These are phyloP conservation scores for Debaryomyces robertsiae DNA, from an alignment of 1,139 yeast genomes.

Conservation along the genomic window DNA sequence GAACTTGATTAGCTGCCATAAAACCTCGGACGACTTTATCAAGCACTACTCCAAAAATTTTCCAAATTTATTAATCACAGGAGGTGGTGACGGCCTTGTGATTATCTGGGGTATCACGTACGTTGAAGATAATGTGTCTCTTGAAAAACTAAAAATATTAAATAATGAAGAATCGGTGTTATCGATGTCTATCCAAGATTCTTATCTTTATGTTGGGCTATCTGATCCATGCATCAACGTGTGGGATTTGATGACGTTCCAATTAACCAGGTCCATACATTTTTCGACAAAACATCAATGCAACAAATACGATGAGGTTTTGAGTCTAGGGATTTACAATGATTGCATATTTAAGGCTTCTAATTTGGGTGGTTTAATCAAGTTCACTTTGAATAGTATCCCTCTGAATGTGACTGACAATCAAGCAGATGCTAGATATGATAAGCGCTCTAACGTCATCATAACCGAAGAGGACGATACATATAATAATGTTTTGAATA, in stretches of 20 bases:
- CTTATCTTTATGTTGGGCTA: conserved; percentile 78
- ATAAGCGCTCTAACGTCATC: conserved; percentile 15
- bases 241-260: conserved; percentile 83
- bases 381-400: conserved; percentile 45
- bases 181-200: conserved; percentile 62
- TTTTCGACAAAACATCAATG: conserved; percentile 33
- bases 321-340: conserved; percentile 48
- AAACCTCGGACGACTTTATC: conserved; percentile 21
- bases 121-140: conserved; percentile 11
- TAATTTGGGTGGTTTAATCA: conserved; percentile 54
- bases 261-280: conserved; percentile 61
- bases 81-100: conserved; percentile 90
- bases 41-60: conserved; percentile 21
- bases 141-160: conserved; percentile 41
- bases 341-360: conserved; percentile 61
- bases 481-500: conserved; percentile 16
- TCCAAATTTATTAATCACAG: conserved; percentile 39
- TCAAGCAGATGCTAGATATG: conserved; percentile 13
- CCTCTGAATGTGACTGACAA: conserved; percentile 12
- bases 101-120: conserved; percentile 64
- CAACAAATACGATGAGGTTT: conserved; percentile 31
- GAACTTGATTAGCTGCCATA: conserved; percentile 32
- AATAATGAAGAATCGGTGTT: conserved; percentile 72
- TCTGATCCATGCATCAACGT: conserved; percentile 71
- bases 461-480: conserved; percentile 23